phyloP scores from a whole-genome alignment of 805 yeast species.

The Diddensiella transvaalensis region DNA sequence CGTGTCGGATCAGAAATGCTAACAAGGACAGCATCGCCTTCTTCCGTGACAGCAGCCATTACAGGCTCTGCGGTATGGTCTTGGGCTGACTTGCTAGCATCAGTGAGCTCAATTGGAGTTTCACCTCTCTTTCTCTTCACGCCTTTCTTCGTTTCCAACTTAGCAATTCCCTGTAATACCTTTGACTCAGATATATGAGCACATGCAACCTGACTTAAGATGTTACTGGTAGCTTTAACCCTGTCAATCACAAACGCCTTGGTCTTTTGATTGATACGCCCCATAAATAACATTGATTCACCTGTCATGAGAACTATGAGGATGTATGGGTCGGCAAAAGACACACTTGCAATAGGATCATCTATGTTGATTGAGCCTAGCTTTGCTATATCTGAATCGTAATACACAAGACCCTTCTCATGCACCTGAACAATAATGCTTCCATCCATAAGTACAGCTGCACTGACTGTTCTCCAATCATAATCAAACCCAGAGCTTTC shows the following conservation, averaged over 20 bases:
- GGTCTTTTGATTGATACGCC: slow-evolving; percentile 5
- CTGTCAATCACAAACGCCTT: slow-evolving; percentile 6
- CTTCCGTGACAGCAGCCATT: background rate
- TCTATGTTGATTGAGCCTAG: slow-evolving; percentile 10
- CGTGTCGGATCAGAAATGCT: background rate
- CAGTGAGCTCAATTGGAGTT: background rate
- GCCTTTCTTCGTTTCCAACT: slow-evolving; percentile 3
- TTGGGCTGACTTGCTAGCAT: slow-evolving; percentile 9
- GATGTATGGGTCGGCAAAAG: slow-evolving; percentile 27
- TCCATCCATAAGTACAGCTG: slow-evolving; percentile 55
- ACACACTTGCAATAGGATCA: slow-evolving; percentile 18
- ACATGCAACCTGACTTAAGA: slow-evolving; percentile 2
- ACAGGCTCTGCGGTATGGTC: slow-evolving; percentile 35
- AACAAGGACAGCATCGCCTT: background rate
- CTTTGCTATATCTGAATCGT: slow-evolving; percentile 28
- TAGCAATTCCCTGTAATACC: slow-evolving; percentile 6
- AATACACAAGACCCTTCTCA: slow-evolving; percentile 58
- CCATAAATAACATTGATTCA: slow-evolving; percentile 3
- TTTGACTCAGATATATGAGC: background rate
- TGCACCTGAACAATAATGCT: slow-evolving; percentile 72
- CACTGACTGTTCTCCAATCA: slow-evolving; percentile 60
- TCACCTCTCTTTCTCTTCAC: slow-evolving; percentile 10
- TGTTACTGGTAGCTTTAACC: slow-evolving; percentile 2
- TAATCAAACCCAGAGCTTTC: slow-evolving; percentile 55
- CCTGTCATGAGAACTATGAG: slow-evolving; percentile 28